These are phyloP conservation scores for Papilionanthe hybrid DNA, from an alignment of 116 monocot species.

Conservation along the genomic window DNA sequence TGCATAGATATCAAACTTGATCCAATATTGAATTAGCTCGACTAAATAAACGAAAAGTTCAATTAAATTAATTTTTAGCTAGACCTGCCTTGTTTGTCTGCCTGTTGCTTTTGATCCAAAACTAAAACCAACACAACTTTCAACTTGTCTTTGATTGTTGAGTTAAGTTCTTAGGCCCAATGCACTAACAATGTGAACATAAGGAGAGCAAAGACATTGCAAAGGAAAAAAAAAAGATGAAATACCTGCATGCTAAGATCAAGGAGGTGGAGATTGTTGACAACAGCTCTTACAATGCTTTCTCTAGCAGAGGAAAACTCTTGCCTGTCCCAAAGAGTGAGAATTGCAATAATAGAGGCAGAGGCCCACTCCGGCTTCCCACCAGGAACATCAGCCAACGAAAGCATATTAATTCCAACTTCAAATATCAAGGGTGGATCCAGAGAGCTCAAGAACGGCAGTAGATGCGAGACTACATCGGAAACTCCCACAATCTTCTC, in stretches of 20 bases:
- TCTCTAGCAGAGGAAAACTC: constrained; percentile 97
- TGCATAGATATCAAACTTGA: background rate
- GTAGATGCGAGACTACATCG: constrained; percentile 81
- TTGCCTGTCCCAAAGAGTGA: constrained; percentile 96
- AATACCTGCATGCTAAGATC: constrained; percentile 99
- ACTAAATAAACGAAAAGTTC: background rate
- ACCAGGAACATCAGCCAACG: constrained; percentile 92
- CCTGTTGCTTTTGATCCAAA: background rate
- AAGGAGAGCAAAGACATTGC: background rate
- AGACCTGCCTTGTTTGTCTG: background rate
- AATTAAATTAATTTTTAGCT: background rate
- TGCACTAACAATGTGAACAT: background rate
- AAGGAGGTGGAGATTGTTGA: constrained; percentile 87
- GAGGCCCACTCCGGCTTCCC: constrained; percentile 99
- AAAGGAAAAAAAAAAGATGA: background rate
- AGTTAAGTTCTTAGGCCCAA: background rate
- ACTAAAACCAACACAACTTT: background rate
- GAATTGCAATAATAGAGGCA: constrained; percentile 81
- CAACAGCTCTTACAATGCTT: constrained; percentile 93
- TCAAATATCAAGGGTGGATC: constrained; percentile 96
- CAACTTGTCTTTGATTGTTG: background rate
- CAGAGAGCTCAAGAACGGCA: constrained; percentile 88
- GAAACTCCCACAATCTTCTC: constrained; percentile 94
- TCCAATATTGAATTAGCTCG: background rate
- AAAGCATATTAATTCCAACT: constrained; percentile 96